Base-by-base conservation (phyloP, 371 early-diverging fungal species). In the Mortierella sp. region DNA sequence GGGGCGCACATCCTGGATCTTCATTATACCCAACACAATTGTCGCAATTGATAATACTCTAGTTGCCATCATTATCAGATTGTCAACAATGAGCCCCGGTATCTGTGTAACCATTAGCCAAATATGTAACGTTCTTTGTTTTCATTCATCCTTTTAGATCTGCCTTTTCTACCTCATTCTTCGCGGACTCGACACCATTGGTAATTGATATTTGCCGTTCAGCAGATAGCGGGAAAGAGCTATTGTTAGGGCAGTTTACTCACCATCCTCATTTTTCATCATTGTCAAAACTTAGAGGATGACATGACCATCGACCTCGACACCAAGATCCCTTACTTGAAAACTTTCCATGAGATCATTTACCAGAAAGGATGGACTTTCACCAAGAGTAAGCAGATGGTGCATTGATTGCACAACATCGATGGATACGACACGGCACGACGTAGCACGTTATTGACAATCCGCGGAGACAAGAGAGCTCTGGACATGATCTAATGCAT, bases 121-220 rank as follows among this genome's bases (percentile, higher is more conserved):
- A 21, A 38, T 38, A 63, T 77, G 8, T 71, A 72, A 38, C 50
- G 34, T 14, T 26, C 55, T 70, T 45, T 31, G 70, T 54, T 63
- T 34, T 42, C 14, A 13, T 52, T 76, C 9, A 75, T 24, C 31
- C 58, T 70, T 14, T 50, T 82, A 94, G 94, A 87, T 94, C 73
- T 97, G 97, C 90, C 84, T 99, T 78, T 98, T 98, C 87, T 99
- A 99, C 89, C 92, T 97, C 50, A 93, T 97, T 55, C 92, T 99
- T 77, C 95, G 99, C 70, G 99, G 97, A 13, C 92, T 99, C 77
- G 99, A 99, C 88, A 99, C 99, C 2, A 92, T 99, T 76, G 92
- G 92, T 92, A 89, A 74, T 84, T 57, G 10, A 9, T 47, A 71
- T 16, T 55, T 14, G 34, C 21, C 24, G 24, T 42, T 10, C 11